Evolutionary conservation across 176 grass and related monocot species (phyloP), one percentile per base, ranked within the genome.

Genomic region (Sorghum bicolor): DNA sequence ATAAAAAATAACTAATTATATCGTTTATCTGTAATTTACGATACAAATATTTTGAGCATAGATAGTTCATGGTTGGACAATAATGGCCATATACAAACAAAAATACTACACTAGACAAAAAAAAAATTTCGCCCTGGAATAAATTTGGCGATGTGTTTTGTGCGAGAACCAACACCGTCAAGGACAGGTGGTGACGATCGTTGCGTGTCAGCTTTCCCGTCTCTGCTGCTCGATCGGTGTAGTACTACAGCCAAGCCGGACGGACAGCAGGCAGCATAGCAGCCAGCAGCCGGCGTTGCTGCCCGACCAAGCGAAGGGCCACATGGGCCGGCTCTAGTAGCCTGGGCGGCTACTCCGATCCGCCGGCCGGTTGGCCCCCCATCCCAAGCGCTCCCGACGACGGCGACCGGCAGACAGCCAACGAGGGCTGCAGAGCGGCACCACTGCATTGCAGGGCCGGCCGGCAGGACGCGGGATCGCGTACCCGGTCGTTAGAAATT

Each of bases 251-350:
- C 34, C 22, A 70, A 22, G 37, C 5, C 24, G 17, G 25, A 53
- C 25, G 38, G 65, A 14, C 15, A 43, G 38, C 68, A 17, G 66
- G 44, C n/a, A 62, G 45, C 15, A 38, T 15, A 13, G 34, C 52
- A 24, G 82, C n/a, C n/a, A n/a, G n/a, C n/a, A n/a, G n/a, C n/a
- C 64, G 37, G 55, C 38, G 76, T 44, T 67, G 45, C 77, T 11
- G 85, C 19, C 77, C 60, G 77, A 75, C 69, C 33, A 77, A 57
- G 66, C 55, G 41, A 72, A 72, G 52, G 64, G 83, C 80, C 88
- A 90, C 88, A 83, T 90, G 88, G 88, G 83, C 83, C 88, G 83
- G 83, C 79, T 75, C 36, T 38, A 38, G 36, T 44, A 41, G 45
- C 28, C 5, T 82, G 80, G 83, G 83, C 83, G 78, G 78, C 85